These are phyloP conservation scores for Candolleomyces efflorescens DNA, from an alignment of 768 basidiomycete species.

Conservation along the genomic window DNA sequence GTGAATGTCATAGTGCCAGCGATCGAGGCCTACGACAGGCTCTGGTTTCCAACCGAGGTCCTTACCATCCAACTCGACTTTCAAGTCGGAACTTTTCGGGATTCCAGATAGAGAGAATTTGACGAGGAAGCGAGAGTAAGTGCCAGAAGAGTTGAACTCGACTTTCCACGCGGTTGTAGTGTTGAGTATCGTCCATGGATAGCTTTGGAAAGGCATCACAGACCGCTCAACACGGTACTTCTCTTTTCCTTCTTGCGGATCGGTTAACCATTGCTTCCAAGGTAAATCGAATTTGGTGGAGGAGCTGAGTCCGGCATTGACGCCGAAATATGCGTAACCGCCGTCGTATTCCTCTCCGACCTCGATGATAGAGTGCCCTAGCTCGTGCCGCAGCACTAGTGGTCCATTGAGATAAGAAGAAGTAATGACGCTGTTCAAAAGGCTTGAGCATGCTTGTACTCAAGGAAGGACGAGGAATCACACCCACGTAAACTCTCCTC, in stretches of 20 bases:
- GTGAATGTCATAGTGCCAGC: slow-evolving; percentile 72
- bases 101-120: slow-evolving; percentile 74
- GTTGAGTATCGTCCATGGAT: slow-evolving; percentile 74
- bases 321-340: slow-evolving; percentile 67
- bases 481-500: slow-evolving; percentile 73
- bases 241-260: background rate
- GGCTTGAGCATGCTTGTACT: background rate
- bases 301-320: slow-evolving; percentile 49
- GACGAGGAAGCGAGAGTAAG: slow-evolving; percentile 55
- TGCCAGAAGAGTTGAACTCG: slow-evolving; percentile 59
- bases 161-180: slow-evolving; percentile 53
- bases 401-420: slow-evolving; percentile 71
- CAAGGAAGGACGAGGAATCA: too few relatives aligned
- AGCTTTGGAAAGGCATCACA: slow-evolving; percentile 69
- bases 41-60: slow-evolving; percentile 59
- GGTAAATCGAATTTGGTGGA: slow-evolving; percentile 27
- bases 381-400: slow-evolving; percentile 72
- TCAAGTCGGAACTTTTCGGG: slow-evolving; percentile 48
- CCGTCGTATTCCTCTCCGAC: slow-evolving; percentile 87
- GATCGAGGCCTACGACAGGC: slow-evolving; percentile 55
- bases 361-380: slow-evolving; percentile 75
- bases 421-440: slow-evolving; percentile 28
- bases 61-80: slow-evolving; percentile 54
- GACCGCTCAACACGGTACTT: slow-evolving; percentile 55
- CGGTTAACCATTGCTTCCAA: slow-evolving; percentile 69